Percentiles rank a stretch among this genome's conserved stretches.
These are phyloP conservation scores for Clonostachys rosea DNA, from an alignment of 2,329 filamentous ascomycete species.

Conservation along the genomic window DNA sequence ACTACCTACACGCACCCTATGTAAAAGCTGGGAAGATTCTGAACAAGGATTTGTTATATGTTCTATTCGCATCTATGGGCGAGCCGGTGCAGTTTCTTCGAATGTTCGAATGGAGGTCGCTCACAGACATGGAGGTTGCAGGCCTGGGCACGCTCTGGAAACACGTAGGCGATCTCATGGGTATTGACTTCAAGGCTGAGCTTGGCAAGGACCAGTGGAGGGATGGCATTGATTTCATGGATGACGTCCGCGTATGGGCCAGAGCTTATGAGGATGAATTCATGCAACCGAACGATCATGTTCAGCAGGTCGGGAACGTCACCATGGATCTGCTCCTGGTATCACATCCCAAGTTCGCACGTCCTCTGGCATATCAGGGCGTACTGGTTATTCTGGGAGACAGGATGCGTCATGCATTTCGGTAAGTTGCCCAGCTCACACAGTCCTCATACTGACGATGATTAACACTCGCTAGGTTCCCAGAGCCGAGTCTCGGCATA, in stretches of 20 bases:
- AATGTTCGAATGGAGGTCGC: conserved; percentile 64
- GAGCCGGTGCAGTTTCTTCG: conserved; percentile 62
- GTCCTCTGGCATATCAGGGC: conserved; percentile 41
- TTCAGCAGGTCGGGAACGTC: conserved; percentile 48
- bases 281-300: conserved; percentile 50
- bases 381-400: conserved; percentile 60
- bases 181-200: conserved; percentile 44
- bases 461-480: conserved; percentile 24
- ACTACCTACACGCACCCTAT: conserved; percentile 30
- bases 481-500: conserved; percentile 31
- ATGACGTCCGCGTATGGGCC: conserved; percentile 42
- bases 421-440: conserved; percentile 34
- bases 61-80: conserved; percentile 53
- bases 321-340: conserved; percentile 58
- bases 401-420: conserved; percentile 59
- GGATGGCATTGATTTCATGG: conserved; percentile 46
- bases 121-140: conserved; percentile 64
- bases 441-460: background rate
- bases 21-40: conserved; percentile 25
- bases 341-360: conserved; percentile 38
- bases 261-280: conserved; percentile 50
- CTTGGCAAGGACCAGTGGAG: conserved; percentile 32
- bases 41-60: conserved; percentile 31
- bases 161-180: conserved; percentile 64
- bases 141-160: conserved; percentile 69